Evolutionary conservation across 2,329 filamentous ascomycete genomes (phyloP).

Genomic region (Xylariaceae sp.): DNA sequence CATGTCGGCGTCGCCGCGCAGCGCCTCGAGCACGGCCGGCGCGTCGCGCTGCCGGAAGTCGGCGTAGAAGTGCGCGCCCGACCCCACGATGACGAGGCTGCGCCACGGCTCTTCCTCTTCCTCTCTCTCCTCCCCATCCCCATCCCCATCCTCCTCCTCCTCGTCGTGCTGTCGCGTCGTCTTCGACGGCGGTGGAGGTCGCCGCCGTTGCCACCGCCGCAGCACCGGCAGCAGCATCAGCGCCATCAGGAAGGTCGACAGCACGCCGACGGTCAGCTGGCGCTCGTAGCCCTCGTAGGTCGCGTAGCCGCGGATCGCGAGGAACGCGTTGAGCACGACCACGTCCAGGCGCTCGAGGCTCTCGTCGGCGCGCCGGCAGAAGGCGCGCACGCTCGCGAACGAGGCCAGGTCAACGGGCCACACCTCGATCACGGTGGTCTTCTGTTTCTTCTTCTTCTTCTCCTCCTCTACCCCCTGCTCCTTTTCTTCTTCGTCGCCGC

Average conservation of each 20-base stretch:
- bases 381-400: slow-evolving; percentile 29
- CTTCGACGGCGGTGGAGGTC: slow-evolving; percentile 27
- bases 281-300: slow-evolving; percentile 33
- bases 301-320: slow-evolving; percentile 14
- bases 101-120: no score
- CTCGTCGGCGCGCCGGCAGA: slow-evolving; percentile 23
- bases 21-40: slow-evolving; percentile 8
- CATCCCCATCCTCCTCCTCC: no score
- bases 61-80: slow-evolving; percentile 28
- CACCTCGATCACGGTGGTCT: slow-evolving; percentile 33
- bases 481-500: no score
- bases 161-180: no score
- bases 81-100: slow-evolving; percentile 30
- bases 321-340: slow-evolving; percentile 34
- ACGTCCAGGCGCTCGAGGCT: slow-evolving; percentile 35
- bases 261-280: slow-evolving; percentile 38
- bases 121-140: no score
- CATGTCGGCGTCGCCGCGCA: slow-evolving; percentile 9
- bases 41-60: slow-evolving; percentile 12
- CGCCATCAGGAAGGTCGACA: slow-evolving; percentile 35
- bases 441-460: no score
- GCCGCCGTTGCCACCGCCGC: slow-evolving; percentile 22
- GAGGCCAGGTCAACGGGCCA: slow-evolving; percentile 37
- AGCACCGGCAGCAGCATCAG: slow-evolving; percentile 35
- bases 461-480: no score